Base-by-base conservation (phyloP, 345 rosid genomes). In the Durio zibethinus region DNA sequence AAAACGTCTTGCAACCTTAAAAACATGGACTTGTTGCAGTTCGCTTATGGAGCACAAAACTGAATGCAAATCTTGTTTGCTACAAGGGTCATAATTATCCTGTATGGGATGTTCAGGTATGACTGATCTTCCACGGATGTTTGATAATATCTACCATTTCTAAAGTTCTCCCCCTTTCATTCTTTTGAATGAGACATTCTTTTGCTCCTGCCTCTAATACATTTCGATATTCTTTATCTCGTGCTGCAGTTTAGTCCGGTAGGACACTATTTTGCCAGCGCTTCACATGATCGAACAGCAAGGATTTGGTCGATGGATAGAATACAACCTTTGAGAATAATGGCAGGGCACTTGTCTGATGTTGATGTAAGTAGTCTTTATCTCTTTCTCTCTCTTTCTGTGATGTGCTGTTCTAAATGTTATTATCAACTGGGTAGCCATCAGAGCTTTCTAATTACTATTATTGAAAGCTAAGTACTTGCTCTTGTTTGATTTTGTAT, bases 1-100 rank as follows among this genome's bases (percentile, higher is more conserved):
- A 15, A n/a, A n/a, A 40, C 27, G 25, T 40, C 52, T 78, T 23
- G 42, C 20, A 35, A 45, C 60, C 47, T 7, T 54, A 27, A 75
- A 70, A 61, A 20, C 31, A 35, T 63, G 65, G 27, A 62, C 75
- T 2, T 82, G 38, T 36, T 80, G 86, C 89, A 92, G 98, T 94
- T 85, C 89, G 97, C 67, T 87, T 96, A 25, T 97, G 99, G 99
- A 97, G 96, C 86, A 90, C 97, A 78, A 86, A 94, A 83, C 85
- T 92, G 78, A 94, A 97, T 84, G 95, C 98, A 65, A 97, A 92
- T 88, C 97, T 92, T 62, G 99, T 97, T 60, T 92, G 98, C 85
- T 96, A 94, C 90, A 94, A 94, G 87, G 98, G 99, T 81, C 99
- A 96, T 74, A 96, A 96, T 81, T 96, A 92, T 83, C 97, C 98